Evolutionary conservation across 2,329 filamentous ascomycete genomes (phyloP).

Genomic region (Venturia effusa): DNA sequence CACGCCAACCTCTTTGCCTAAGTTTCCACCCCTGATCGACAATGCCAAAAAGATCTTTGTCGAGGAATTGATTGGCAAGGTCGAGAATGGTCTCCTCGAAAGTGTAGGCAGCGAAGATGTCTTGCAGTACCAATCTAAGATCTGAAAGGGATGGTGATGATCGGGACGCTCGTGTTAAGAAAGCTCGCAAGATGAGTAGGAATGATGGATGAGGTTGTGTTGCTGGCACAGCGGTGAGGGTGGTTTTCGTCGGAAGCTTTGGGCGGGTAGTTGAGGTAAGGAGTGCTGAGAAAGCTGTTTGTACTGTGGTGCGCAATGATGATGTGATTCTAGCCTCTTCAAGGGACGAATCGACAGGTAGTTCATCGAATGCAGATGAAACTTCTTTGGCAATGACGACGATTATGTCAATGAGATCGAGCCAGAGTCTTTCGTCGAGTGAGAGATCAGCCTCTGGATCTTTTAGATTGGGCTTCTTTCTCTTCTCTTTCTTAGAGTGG

Average conservation of each 20-base stretch:
- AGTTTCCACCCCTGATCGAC: slow-evolving; percentile 65
- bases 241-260: slow-evolving; percentile 21
- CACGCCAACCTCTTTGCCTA: slow-evolving; percentile 79
- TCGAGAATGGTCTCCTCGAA: slow-evolving; percentile 86
- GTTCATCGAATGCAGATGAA: slow-evolving; percentile 35
- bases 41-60: slow-evolving; percentile 77
- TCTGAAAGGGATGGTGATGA: slow-evolving; percentile 80
- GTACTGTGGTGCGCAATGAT: slow-evolving; percentile 67
- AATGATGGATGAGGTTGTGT: slow-evolving; percentile 39
- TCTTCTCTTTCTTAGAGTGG: slow-evolving; percentile 20
- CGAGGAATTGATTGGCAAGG: slow-evolving; percentile 76
- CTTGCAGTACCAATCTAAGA: slow-evolving; percentile 70
- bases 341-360: slow-evolving; percentile 27
- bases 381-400: slow-evolving; percentile 42
- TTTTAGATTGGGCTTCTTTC: slow-evolving; percentile 18
- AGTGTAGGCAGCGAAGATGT: slow-evolving; percentile 89
- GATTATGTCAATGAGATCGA: slow-evolving; percentile 52
- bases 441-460: slow-evolving; percentile 44
- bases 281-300: slow-evolving; percentile 81
- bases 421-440: slow-evolving; percentile 53
- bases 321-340: slow-evolving; percentile 53
- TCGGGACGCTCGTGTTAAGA: slow-evolving; percentile 70
- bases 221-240: slow-evolving; percentile 17
- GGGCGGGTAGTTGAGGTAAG: slow-evolving; percentile 52
- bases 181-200: slow-evolving; percentile 76